Base-by-base conservation (phyloP, 1,284 basidiomycete species). In the Marasmius oreades region DNA sequence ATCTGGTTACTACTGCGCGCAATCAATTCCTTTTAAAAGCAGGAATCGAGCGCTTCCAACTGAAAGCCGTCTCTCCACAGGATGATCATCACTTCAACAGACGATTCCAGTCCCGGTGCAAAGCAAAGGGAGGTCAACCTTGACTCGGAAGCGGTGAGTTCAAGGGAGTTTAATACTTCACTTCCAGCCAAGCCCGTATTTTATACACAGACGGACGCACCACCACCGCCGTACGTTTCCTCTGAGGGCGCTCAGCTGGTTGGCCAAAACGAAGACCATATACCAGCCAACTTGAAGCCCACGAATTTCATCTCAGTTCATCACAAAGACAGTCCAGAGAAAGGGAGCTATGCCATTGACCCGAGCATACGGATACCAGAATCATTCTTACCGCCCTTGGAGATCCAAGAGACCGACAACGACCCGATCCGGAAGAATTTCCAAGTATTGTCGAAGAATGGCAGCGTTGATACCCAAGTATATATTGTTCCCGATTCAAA, bases 181-280 rank as follows among this genome's bases (percentile, higher is more conserved):
- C 16, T 42, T 20, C 16, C 7, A 42, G 10, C 7, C 39, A n/a
- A 20, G 20, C n/a, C n/a, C 7, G n/a, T 11, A 18, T 16, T 20
- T n/a, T 16, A n/a, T n/a, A 18, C 39, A 16, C 14, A 42, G 39
- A 7, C n/a, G 7, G 56, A 58, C 43, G 53, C 62, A 43, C 63
- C 67, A 37, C 68, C 66, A 59, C 67, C 69, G 16, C 47, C 47
- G 14, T 50, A 50, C 31, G 24, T 8, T 33, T 26, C 23, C 14
- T 1, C 47, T n/a, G 31, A 12, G 12, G 3, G 8, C 20, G 18
- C 43, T 22, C 16, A 31, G 47, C 24, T 8, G 14, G 31, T 31
- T 31, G 28, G 10, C 28, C 5, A 31, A 31, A 10, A 31, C 28
- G 28, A 10, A 31, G 28, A 46, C 7, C 45, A 8, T 26, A 31